Evolutionary conservation across 1,284 basidiomycete genomes (phyloP), one percentile per base, ranked within the genome.

Genomic region (Schizophyllum amplum): DNA sequence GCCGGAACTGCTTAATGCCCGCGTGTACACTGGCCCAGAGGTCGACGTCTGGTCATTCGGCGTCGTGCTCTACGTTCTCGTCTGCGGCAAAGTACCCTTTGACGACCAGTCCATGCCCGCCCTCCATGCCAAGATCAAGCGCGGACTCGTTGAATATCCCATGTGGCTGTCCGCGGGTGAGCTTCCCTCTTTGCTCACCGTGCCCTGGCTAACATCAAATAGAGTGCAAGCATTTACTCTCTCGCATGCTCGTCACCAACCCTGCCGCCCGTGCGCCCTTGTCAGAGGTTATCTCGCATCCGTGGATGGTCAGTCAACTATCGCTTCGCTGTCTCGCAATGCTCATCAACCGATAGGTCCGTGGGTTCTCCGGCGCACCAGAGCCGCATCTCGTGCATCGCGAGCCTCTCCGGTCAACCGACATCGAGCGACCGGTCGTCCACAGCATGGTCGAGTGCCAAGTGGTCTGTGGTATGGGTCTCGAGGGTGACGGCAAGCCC

Each of bases 41-140:
- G 96, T 99, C 57, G 97, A 99, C 67, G 89, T 98, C 0, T 99
- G 97, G 96, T 96, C 92, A 67, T 98, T 98, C 63, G 96, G 97
- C 5, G 95, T 99, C 59, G 96, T 99, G 6, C 81, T 99, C 9
- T 99, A 98, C 67, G 95, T 98, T 13, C 80, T 99, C 52, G 94
- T 99, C 0, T 98, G 95, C 69, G 97, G 96, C 55, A 98, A 97
- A 73, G 96, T 99, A 1, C 96, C 96, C 0, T 99, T 99, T 68
- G 96, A 99, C 69, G 97, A 99, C 70, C 94, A 98, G 73, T 94
- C 90, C 68, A 99, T 99, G 96, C 97, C 96, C 1, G 96, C 95
- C 0, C 75, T 99, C 53, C 97, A 99, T 69, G 96, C 96, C 47
- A 99, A 99, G 77, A 99, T 99, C 75, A 99, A 99, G 72, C 84